Percentiles rank a stretch among this genome's conserved stretches.
Conservation (phyloP, 805 yeast genomes). For the Kregervanrija delftensis region DNA sequence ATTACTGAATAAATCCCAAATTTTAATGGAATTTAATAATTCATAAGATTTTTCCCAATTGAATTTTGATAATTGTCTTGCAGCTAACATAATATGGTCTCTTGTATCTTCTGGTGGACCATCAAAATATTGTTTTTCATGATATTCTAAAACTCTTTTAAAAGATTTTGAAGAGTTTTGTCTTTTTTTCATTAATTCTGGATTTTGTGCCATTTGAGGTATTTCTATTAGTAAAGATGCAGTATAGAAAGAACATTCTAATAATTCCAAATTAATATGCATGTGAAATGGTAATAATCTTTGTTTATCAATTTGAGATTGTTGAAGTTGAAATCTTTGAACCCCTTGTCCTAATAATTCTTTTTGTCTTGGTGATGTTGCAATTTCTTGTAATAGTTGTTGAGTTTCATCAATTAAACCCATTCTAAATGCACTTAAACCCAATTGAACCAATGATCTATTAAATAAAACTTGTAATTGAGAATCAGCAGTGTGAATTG, state of each 20-base stretch:
- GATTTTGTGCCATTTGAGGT: conserved; percentile 63
- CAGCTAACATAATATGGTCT: conserved; percentile 89
- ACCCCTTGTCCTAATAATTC: conserved; percentile 90
- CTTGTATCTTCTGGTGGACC: conserved; percentile 98
- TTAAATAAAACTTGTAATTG: conserved; percentile 86
- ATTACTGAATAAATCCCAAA: conserved; percentile 79
- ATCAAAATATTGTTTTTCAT: conserved; percentile 88
- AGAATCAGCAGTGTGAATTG: conserved; percentile 80
- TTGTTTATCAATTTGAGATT: conserved; percentile 50
- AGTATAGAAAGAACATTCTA: conserved; percentile 91
- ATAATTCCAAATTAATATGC: conserved; percentile 92
- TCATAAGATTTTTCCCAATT: conserved; percentile 79
- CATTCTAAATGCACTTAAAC: conserved; percentile 88
- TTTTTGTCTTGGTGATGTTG: conserved; percentile 77
- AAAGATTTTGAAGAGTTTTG: conserved; percentile 52
- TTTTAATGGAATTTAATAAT: conserved; percentile 67
- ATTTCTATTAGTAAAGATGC: conserved; percentile 84
- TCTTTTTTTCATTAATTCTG: conserved; percentile 9
- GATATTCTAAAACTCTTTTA: conserved; percentile 84
- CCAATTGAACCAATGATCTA: conserved; percentile 92
- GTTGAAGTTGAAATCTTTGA: conserved; percentile 55
- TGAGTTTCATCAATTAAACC: conserved; percentile 84
- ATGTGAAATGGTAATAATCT: conserved; percentile 94
- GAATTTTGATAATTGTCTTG: conserved; percentile 79
- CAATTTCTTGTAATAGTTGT: conserved; percentile 80